phyloP scores from a whole-genome alignment of 192 early-diverging fungal species.

The Linnemannia elongata region DNA sequence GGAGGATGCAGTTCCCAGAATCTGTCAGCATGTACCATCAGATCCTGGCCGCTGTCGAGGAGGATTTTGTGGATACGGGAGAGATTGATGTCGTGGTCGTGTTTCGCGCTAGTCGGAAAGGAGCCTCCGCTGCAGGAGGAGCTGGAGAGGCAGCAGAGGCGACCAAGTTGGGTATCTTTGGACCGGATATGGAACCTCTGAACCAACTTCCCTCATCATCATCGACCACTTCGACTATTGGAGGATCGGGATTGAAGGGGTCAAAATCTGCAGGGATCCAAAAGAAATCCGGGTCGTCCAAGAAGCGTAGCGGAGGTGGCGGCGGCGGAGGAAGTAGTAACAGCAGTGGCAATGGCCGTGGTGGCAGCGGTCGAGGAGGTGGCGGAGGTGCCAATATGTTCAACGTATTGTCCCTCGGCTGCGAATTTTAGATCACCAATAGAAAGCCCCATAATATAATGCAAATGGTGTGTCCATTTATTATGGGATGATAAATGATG shows the following conservation, averaged over 20 bases:
- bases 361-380: conserved; percentile 2
- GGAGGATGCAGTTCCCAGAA: conserved; percentile 33
- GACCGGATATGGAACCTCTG: conserved; percentile 48
- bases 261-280: conserved; percentile 32
- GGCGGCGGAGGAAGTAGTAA: background rate
- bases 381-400: conserved; percentile 51
- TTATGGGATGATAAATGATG: background rate
- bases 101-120: conserved; percentile 20
- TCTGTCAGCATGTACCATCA: conserved; percentile 34
- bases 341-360: background rate
- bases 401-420: conserved; percentile 54
- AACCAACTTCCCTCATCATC: conserved; percentile 16
- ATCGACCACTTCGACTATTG: background rate
- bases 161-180: conserved; percentile 38
- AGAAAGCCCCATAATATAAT: background rate
- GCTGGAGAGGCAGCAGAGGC: background rate
- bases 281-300: conserved; percentile 41
- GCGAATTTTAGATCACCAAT: conserved; percentile 31
- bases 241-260: conserved; percentile 5
- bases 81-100: conserved; percentile 56
- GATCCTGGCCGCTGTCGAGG: conserved; percentile 48
- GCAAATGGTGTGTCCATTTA: background rate
- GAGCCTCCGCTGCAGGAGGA: conserved; percentile 3
- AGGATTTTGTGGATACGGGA: conserved; percentile 45
- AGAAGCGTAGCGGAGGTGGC: conserved; percentile 17